Base-by-base conservation (phyloP, 495 filamentous ascomycete species). In the Xylaria cubensis region DNA sequence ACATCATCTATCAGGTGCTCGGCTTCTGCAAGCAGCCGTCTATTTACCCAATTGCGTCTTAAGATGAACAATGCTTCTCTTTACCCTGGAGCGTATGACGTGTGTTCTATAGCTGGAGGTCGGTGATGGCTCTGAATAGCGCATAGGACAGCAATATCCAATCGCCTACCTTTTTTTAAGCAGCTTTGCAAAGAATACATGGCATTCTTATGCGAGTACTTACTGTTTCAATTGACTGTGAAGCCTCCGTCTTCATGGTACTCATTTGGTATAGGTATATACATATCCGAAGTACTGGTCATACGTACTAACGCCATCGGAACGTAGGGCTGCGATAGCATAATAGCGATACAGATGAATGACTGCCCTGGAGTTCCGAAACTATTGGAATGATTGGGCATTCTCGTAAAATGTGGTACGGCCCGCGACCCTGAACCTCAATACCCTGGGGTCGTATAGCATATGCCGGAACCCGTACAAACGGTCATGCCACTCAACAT, bases 1-100 rank as follows among this genome's bases (percentile, higher is more conserved):
- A 7, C 17, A 36, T 21, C 17, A 36, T 21, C 19, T 15, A 29
- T 29, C 36, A 56, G 51, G 64, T 67, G n/a, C 48, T 39, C 12
- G 21, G 65, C 6, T 46, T 12, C 48, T 68, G 36, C 65, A 44
- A 32, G 51, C 13, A 58, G 21, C 65, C 36, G 21, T 58, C 29
- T 32, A 59, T 36, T 36, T 36, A 42, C 32, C 32, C 21, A 68
- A 42, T 29, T 15, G 3, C 6, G 46, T 12, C 24, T n/a, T 55
- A 55, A 7, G 4, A 15, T 39, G 36, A 39, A 39, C 36, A 39
- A 39, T 39, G 36, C 1, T 39, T 39, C 36, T 39, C 36, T 8
- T 39, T 39, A 8, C 36, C 36, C 1, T 39, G 36, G 36, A 39
- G 8, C 12, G 42, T 36, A 26, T 10, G 42, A 34, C 17, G 29